Conservation (phyloP, 2,329 filamentous ascomycete species). For the Zymoseptoria crescenta region DNA sequence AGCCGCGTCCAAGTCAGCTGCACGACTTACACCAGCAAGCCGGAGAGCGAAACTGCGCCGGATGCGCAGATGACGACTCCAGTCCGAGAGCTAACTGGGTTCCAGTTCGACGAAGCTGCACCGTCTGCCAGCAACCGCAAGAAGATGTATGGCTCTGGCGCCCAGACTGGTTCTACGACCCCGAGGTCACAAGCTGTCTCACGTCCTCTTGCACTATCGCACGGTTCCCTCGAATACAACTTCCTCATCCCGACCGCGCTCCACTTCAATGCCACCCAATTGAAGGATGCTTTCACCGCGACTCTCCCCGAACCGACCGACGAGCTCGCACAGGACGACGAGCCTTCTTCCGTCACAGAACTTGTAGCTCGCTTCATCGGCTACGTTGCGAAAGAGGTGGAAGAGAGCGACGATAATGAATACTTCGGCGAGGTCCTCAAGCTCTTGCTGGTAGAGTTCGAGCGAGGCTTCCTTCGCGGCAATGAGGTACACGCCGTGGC, state of each 20-base stretch:
- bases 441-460: constrained; percentile 89
- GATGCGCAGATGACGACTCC: constrained; percentile 14
- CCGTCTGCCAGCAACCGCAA: constrained; percentile 5
- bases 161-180: constrained; percentile 90
- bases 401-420: constrained; percentile 86
- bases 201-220: constrained; percentile 79
- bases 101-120: constrained; percentile 14
- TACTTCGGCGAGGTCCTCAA: constrained; percentile 91
- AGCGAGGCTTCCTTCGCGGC: constrained; percentile 85
- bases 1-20: neutral
- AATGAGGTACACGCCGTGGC: constrained; percentile 94
- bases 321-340: constrained; percentile 94
- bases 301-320: constrained; percentile 87
- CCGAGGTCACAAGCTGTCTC: constrained; percentile 88
- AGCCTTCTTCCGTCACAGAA: constrained; percentile 92
- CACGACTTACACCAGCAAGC: neutral
- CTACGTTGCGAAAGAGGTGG: constrained; percentile 79
- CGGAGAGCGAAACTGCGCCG: neutral
- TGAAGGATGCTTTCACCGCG: constrained; percentile 82
- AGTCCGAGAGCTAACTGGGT: constrained; percentile 16
- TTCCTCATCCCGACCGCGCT: constrained; percentile 92
- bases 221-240: constrained; percentile 92
- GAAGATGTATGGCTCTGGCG: constrained; percentile 23
- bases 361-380: constrained; percentile 90
- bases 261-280: constrained; percentile 90